Conservation (phyloP, 768 basidiomycete genomes). For the Myochromella boudieri region DNA sequence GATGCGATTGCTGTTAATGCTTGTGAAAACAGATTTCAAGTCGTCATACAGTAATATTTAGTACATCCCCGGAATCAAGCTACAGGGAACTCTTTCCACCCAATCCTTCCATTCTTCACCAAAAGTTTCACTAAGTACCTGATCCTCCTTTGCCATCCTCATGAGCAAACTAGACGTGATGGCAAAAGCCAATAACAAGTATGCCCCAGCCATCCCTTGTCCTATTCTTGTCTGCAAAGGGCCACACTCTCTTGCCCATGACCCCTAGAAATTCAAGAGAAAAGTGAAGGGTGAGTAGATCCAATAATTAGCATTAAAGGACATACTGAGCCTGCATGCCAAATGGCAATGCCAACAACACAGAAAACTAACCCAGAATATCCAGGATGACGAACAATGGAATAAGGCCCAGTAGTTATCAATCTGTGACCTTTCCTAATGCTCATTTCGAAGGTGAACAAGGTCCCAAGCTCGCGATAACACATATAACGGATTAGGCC, state of each 20-base stretch:
- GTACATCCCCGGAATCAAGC: slow-evolving; percentile 46
- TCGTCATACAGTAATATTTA: too few species aligned
- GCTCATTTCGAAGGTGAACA: slow-evolving; percentile 55
- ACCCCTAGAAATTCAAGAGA: slow-evolving; percentile 30
- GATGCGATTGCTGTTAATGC: too few species aligned
- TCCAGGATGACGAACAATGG: slow-evolving; percentile 49
- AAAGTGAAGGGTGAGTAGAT: background rate
- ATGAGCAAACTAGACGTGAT: slow-evolving; percentile 34
- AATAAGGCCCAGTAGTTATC: slow-evolving; percentile 49
- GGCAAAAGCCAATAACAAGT: slow-evolving; percentile 26
- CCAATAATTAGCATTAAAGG: background rate
- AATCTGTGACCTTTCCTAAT: slow-evolving; percentile 46
- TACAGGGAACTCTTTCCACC: slow-evolving; percentile 45
- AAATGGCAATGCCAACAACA: slow-evolving; percentile 32
- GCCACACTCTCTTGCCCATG: slow-evolving; percentile 45
- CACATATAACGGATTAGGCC: slow-evolving; percentile 41
- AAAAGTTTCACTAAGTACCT: slow-evolving; percentile 37
- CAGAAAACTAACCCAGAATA: slow-evolving; percentile 43
- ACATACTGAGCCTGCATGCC: slow-evolving; percentile 36
- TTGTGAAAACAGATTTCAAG: too few species aligned
- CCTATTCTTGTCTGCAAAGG: slow-evolving; percentile 32
- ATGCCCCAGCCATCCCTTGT: slow-evolving; percentile 23
- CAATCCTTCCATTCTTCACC: slow-evolving; percentile 43
- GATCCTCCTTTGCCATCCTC: slow-evolving; percentile 47
- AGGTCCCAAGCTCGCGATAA: slow-evolving; percentile 43